Conservation (phyloP, 257 asterid species). For the Rhazya stricta region DNA sequence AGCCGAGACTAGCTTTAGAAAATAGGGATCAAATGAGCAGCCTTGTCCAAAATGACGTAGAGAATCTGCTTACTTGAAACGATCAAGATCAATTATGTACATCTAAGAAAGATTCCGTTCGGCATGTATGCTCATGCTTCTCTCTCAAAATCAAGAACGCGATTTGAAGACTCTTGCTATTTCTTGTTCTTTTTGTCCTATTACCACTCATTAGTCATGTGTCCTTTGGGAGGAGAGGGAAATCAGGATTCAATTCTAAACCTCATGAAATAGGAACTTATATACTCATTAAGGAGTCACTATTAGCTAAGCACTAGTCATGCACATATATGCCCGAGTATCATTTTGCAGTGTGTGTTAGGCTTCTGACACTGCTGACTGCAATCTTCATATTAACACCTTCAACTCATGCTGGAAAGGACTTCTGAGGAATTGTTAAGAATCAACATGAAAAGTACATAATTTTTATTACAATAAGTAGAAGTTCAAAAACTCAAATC, state of each 20-base stretch:
- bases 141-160: not conserved
- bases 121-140: not conserved
- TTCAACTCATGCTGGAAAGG: not conserved
- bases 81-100: not conserved
- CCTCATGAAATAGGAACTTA: no score
- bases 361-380: not conserved
- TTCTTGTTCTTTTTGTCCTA: not conserved
- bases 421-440: not conserved
- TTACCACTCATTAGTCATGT: not conserved
- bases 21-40: no score
- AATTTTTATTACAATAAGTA: not conserved
- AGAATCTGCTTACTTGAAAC: no score
- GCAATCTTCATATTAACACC: not conserved
- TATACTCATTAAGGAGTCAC: not conserved
- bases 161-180: not conserved
- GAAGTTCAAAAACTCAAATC: not conserved
- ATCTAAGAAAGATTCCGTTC: not conserved
- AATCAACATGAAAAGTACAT: not conserved
- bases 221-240: not conserved
- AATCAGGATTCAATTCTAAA: not conserved
- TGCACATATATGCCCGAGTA: no score
- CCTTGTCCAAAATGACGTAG: no score
- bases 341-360: not conserved
- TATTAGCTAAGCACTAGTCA: not conserved
- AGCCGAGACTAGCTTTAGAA: no score